Evolutionary conservation across 768 basidiomycete species (phyloP).

Genomic region (Psilocybe subaeruginosa): DNA sequence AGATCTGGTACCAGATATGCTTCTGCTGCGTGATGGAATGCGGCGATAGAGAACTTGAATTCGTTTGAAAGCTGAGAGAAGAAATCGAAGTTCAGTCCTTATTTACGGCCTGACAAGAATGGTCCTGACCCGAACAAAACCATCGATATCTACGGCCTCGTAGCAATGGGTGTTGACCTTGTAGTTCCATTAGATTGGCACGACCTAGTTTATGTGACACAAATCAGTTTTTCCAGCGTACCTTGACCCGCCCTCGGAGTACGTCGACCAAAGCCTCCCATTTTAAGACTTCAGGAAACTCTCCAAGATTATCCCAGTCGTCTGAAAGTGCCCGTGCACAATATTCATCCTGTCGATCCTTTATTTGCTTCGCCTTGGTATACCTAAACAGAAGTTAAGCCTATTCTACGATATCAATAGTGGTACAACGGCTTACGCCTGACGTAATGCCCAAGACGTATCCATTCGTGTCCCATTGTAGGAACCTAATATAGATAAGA

Average conservation of each 20-base stretch:
- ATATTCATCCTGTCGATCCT: slow-evolving; percentile 68
- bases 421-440: slow-evolving; percentile 48
- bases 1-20: slow-evolving; percentile 82
- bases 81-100: not conserved
- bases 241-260: slow-evolving; percentile 77
- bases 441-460: slow-evolving; percentile 66
- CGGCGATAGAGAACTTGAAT: slow-evolving; percentile 79
- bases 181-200: not conserved
- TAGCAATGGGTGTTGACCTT: slow-evolving; percentile 62
- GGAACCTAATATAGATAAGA: slow-evolving; percentile 12
- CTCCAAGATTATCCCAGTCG: slow-evolving; percentile 51
- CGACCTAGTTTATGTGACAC: not conserved
- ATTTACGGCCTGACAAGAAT: not conserved
- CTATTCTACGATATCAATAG: not conserved
- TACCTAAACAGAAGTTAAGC: slow-evolving; percentile 43
- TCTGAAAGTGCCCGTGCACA: slow-evolving; percentile 53
- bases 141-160: slow-evolving; percentile 71
- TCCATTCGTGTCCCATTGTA: slow-evolving; percentile 67
- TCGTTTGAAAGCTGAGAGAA: slow-evolving; percentile 70
- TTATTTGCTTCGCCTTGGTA: slow-evolving; percentile 67
- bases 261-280: slow-evolving; percentile 85
- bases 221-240: slow-evolving; percentile 20
- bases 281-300: slow-evolving; percentile 71
- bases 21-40: slow-evolving; percentile 81
- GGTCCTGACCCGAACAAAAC: slow-evolving; percentile 63